phyloP scores from a whole-genome alignment of 1,139 yeast species.

The Tardiomyces blankii region DNA sequence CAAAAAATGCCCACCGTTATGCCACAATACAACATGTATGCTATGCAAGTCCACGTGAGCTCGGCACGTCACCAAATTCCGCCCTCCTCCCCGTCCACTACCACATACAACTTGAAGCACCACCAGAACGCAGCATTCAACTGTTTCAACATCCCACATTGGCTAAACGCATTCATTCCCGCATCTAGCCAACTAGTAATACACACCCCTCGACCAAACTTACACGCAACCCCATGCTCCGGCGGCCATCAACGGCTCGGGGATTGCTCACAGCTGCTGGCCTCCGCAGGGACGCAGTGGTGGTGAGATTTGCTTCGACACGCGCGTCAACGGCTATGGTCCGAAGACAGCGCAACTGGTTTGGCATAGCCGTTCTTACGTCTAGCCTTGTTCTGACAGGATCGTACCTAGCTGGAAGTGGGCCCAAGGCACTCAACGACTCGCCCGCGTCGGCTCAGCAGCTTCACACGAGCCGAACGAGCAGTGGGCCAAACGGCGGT shows the following conservation, averaged over 20 bases:
- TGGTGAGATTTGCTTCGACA: background rate
- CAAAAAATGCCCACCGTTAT: too few species aligned
- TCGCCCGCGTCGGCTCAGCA: background rate
- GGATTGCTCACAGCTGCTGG: background rate
- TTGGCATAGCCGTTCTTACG: background rate
- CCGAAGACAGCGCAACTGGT: background rate
- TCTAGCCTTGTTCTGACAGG: background rate
- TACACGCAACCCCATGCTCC: background rate
- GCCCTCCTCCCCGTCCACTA: too few species aligned
- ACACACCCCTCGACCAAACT: too few species aligned
- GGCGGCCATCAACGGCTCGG: background rate
- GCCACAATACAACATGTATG: too few species aligned
- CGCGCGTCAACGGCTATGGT: background rate
- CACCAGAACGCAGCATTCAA: too few species aligned
- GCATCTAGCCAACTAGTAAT: too few species aligned
- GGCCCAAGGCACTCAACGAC: background rate
- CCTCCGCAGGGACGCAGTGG: background rate
- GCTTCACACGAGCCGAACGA: background rate
- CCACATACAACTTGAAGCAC: too few species aligned
- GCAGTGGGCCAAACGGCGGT: too few species aligned
- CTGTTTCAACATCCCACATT: too few species aligned
- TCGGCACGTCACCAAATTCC: too few species aligned
- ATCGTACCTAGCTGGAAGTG: background rate
- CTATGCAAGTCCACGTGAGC: too few species aligned
- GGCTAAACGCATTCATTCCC: too few species aligned